Base-by-base conservation (phyloP, 352 stramenopile genomes). In the Thraustotheca clavata region DNA sequence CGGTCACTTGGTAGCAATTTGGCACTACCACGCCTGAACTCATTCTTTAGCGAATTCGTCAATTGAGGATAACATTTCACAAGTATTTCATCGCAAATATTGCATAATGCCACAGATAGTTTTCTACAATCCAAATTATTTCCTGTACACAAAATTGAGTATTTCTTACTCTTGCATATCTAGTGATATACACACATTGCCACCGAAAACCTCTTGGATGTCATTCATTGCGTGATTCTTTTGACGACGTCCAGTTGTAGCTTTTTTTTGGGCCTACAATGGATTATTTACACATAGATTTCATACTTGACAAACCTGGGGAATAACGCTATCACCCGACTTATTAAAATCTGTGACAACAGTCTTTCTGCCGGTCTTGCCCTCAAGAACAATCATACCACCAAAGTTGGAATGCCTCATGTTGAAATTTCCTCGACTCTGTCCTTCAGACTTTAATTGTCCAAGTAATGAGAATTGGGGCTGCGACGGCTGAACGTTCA, bases 381-480 rank as follows among this genome's bases (percentile, higher is more conserved):
- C 78, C n/a, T 88, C 74, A 35, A 92, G 79, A n/a, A 73, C 87
- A 52, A 93, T 69, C 54, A 93, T 74, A n/a, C 86, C 86, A 24
- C 86, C 86, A 73, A 95, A 95, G 65, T 95, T 95, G 7, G 86
- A 94, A 57, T 95, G 86, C 0, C 85, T 79, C 34, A 73, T 24
- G 71, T 60, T 12, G 67, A 52, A 49, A 79, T 48, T 35, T 69
- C 49, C 52, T 72, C 60, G 62, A 69, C 36, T 35, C 48, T 59
- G 60, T 6, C n/a, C 50, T 18, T 68, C 35, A 32, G 65, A 62
- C 39, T 83, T 85, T 14, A 90, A 67, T 26, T 83, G 73, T 31
- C 71, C 49, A 36, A 87, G 69, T 20, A 89, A 50, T 1, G 49
- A 47, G 20, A 67, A 8, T 49, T 34, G 47, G 4, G 16, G 59